phyloP scores from a whole-genome alignment of 1,284 basidiomycete genomes.

The Sporisorium exsertum region DNA sequence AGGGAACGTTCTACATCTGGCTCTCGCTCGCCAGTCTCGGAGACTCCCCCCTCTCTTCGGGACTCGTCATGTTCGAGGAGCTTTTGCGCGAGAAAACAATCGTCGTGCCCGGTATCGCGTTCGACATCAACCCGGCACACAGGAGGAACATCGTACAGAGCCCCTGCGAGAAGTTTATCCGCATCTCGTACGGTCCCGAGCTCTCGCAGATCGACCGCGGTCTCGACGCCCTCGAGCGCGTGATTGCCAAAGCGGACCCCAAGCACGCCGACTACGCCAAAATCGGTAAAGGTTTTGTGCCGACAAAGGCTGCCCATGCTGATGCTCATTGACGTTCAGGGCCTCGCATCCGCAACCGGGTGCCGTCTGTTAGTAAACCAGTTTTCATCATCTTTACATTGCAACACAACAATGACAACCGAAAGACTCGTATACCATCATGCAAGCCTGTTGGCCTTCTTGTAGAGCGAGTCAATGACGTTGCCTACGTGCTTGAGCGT shows the following conservation, averaged over 20 bases:
- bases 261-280: slow-evolving; percentile 70
- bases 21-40: slow-evolving; percentile 75
- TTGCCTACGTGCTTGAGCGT: slow-evolving; percentile 90
- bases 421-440: slow-evolving; percentile 2
- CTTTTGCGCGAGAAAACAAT: slow-evolving; percentile 89
- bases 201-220: slow-evolving; percentile 82
- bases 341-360: too few species aligned
- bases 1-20: slow-evolving; percentile 83
- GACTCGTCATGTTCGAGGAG: slow-evolving; percentile 94
- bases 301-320: slow-evolving; percentile 28
- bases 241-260: slow-evolving; percentile 77
- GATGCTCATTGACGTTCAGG: too few species aligned
- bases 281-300: slow-evolving; percentile 37
- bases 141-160: slow-evolving; percentile 82
- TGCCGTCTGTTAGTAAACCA: not conserved
- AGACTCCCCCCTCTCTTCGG: slow-evolving; percentile 74
- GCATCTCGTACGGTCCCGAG: slow-evolving; percentile 83
- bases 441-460: slow-evolving; percentile 69
- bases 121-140: slow-evolving; percentile 75
- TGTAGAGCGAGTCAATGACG: slow-evolving; percentile 90
- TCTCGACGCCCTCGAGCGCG: slow-evolving; percentile 84
- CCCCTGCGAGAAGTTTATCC: slow-evolving; percentile 71
- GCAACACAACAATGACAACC: not conserved
- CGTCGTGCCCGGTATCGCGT: slow-evolving; percentile 86
- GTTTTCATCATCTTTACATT: not conserved